Conservation (phyloP, 176 grass and related monocot species). For the Musa troglodytarum region DNA sequence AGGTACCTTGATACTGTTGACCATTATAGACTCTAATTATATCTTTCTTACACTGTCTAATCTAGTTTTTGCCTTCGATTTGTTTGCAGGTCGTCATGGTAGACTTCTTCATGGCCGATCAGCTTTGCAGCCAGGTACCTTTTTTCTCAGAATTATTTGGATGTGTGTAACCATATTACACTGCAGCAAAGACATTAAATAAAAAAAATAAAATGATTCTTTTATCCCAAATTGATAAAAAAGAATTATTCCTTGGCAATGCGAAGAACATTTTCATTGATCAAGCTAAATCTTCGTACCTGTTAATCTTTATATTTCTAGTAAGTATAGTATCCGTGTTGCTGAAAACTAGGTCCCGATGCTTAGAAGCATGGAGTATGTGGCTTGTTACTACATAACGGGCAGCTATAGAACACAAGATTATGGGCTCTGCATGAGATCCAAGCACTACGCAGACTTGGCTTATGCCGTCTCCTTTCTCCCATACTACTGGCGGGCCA, state of each 20-base stretch:
- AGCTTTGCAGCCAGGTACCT: slow-evolving; percentile 86
- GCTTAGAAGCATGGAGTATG: slow-evolving; percentile 82
- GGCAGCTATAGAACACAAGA: slow-evolving; percentile 93
- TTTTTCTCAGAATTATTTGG: neutral
- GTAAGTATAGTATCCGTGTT: neutral
- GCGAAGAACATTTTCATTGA: no score
- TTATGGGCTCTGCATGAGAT: slow-evolving; percentile 89
- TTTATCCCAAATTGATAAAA: no score
- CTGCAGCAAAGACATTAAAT: no score
- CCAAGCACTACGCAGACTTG: slow-evolving; percentile 83
- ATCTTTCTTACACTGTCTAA: neutral
- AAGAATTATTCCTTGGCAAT: no score
- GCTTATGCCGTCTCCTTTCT: slow-evolving; percentile 94
- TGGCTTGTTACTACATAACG: slow-evolving; percentile 92
- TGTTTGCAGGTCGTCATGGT: slow-evolving; percentile 85
- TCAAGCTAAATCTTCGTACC: no score
- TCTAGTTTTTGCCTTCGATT: neutral
- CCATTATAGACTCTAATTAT: neutral
- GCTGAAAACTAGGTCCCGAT: slow-evolving; percentile 61
- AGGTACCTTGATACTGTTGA: slow-evolving; percentile 23
- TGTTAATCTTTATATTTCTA: neutral
- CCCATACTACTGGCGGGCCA: slow-evolving; percentile 97
- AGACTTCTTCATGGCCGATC: slow-evolving; percentile 99
- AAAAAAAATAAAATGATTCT: no score
- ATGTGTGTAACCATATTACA: neutral